Evolutionary conservation across 2,329 filamentous ascomycete genomes (phyloP).

Genomic region (Neopestalotiopsis rosae): DNA sequence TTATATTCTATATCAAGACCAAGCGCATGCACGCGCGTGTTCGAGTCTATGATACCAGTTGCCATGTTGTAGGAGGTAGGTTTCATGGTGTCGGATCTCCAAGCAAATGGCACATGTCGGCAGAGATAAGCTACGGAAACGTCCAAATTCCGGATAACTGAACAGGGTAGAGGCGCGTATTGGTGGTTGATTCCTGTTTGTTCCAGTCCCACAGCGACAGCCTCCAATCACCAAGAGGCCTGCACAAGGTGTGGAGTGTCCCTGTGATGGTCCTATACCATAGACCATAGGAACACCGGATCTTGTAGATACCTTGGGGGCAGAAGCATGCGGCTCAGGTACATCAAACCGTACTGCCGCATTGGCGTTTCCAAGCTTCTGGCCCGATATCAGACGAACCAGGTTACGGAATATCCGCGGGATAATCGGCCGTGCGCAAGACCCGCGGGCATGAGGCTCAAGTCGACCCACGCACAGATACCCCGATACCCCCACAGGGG

Average conservation of each 20-base stretch:
- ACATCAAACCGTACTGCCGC: conserved; percentile 23
- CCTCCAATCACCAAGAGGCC: not conserved
- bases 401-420: not conserved
- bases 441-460: conserved; percentile 8
- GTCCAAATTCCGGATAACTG: not conserved
- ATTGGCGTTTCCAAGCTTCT: conserved; percentile 19
- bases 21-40: not conserved
- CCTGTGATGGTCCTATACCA: not conserved
- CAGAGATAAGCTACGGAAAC: not conserved
- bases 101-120: not conserved
- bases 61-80: conserved; percentile 14
- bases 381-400: not conserved
- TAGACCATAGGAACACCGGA: not conserved
- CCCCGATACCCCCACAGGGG: conserved; percentile 12
- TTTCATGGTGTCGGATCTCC: conserved; percentile 13
- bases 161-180: not conserved
- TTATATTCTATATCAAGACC: not conserved
- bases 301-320: not conserved
- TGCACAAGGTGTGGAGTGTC: not conserved
- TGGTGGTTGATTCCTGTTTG: not conserved
- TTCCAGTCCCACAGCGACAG: not conserved
- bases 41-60: not conserved
- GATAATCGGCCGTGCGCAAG: conserved; percentile 5
- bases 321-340: conserved; percentile 17
- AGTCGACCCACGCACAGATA: conserved; percentile 2